These are phyloP conservation scores for Rhypophila decipiens DNA, from an alignment of 495 filamentous ascomycete genomes.

Conservation along the genomic window DNA sequence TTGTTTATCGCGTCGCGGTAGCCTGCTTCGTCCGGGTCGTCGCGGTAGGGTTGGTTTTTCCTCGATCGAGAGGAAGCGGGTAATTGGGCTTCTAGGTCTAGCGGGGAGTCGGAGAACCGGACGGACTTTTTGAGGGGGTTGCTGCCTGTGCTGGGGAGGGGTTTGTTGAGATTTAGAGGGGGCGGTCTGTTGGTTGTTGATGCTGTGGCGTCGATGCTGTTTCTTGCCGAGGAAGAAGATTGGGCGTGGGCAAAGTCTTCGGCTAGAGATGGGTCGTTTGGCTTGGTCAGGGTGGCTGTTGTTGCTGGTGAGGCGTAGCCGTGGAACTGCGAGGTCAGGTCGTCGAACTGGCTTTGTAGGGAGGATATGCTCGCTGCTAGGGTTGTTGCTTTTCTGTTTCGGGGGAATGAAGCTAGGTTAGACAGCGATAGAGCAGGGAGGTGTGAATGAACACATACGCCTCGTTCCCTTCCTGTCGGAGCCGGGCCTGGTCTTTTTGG, in stretches of 20 bases:
- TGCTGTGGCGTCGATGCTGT: slow-evolving; percentile 34
- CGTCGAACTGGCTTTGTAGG: slow-evolving; percentile 52
- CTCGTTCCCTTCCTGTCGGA: slow-evolving; percentile 52
- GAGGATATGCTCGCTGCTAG: slow-evolving; percentile 43
- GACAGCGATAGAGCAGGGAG: slow-evolving; percentile 1
- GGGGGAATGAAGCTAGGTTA: background rate
- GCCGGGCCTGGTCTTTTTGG: slow-evolving; percentile 56
- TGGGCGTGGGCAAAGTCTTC: slow-evolving; percentile 61
- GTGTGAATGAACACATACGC: slow-evolving; percentile 27
- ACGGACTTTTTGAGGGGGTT: slow-evolving; percentile 61
- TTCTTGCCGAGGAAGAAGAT: slow-evolving; percentile 17
- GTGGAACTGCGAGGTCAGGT: slow-evolving; percentile 55
- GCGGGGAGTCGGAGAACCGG: slow-evolving; percentile 58
- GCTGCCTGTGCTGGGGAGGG: background rate
- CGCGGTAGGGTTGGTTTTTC: slow-evolving; percentile 44
- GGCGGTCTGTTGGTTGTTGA: slow-evolving; percentile 28
- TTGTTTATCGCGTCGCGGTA: slow-evolving; percentile 45
- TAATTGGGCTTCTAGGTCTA: slow-evolving; percentile 39
- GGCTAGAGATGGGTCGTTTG: slow-evolving; percentile 62
- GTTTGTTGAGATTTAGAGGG: background rate
- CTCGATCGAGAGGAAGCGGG: slow-evolving; percentile 41
- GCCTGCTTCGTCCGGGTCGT: slow-evolving; percentile 46
- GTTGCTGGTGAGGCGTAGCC: slow-evolving; percentile 48
- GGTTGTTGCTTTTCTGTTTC: slow-evolving; percentile 34
- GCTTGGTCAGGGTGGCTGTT: slow-evolving; percentile 46